Base-by-base conservation (phyloP, 225 moss, liverwort and hornwort species). In the Sphagnum contortum region DNA sequence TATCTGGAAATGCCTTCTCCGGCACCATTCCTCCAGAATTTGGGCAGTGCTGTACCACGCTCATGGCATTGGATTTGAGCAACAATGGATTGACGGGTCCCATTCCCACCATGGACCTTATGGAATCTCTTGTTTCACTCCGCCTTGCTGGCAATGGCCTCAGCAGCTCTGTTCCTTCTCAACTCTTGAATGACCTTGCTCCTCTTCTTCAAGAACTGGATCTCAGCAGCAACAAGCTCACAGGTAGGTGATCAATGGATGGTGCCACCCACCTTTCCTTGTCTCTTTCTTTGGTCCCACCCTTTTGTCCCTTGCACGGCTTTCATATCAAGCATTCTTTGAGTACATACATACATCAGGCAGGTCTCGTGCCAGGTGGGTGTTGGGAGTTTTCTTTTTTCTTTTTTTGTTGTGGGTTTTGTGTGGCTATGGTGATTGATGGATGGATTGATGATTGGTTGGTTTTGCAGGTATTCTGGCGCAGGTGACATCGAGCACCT, bases 161-260 rank as follows among this genome's bases (percentile, higher is more conserved):
- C 61, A 74, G 73, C 9, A 71, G 73, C 8, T 66, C 71, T 62
- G 71, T 83, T 59, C 83, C 83, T 55, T 59, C 71, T 47, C 73
- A 83, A 73, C 50, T 79, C 45, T 61, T 83, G 6, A 73, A 79
- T 58, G 46, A 60, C 70, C 76, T 75, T 69, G 74, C 83, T 50
- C 83, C 83, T 44, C 75, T 74, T 64, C 83, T 83, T 66, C 76
- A 67, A 64, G 83, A 83, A 65, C 61, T 83, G 48, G 83, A 83
- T 64, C 79, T 83, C 50, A 83, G 79, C 69, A 69, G 83, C 48
- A 83, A 83, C 67, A 71, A 67, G 2, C 79, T 83, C 48, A 67
- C 61, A 45, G 83, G 83, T 83, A 75, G 29, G 29, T 29, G 29
- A 29, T 29, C 29, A 29, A 29, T 29, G 29, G 29, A 29, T 29